phyloP scores from a whole-genome alignment of 257 asterid genomes.

The Primulina eburnea region DNA sequence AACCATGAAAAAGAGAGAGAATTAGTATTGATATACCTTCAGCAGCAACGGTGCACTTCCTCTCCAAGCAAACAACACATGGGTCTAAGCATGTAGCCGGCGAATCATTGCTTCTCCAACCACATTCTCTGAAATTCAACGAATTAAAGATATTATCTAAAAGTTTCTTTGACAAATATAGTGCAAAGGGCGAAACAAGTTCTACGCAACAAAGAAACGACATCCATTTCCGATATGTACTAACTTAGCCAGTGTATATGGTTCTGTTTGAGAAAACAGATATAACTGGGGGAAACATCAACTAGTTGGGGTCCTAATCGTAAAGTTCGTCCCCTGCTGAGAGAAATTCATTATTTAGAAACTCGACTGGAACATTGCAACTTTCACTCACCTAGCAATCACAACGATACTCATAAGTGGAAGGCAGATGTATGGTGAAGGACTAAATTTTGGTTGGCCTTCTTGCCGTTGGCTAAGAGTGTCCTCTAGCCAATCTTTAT shows the following conservation, averaged over 20 bases:
- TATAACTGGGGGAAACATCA: neutral
- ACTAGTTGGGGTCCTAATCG: neutral
- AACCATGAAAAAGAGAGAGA: neutral
- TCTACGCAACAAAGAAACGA: neutral
- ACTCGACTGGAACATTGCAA: neutral
- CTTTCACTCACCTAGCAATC: conserved; percentile 64
- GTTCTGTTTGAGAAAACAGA: neutral
- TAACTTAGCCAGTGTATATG: neutral
- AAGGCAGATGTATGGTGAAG: conserved; percentile 68
- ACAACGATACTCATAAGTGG: conserved; percentile 79
- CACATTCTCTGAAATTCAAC: conserved; percentile 55
- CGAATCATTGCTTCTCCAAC: conserved; percentile 61
- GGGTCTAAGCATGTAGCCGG: conserved; percentile 58
- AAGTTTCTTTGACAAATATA: neutral
- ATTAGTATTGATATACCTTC: conserved; percentile 48
- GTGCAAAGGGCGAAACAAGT: neutral
- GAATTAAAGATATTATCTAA: conserved; percentile 7
- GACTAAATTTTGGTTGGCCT: conserved; percentile 41
- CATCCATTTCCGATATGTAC: neutral
- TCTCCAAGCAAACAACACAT: conserved; percentile 86
- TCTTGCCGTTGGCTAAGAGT: conserved; percentile 49
- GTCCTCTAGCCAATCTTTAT: conserved; percentile 71
- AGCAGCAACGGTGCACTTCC: conserved; percentile 84
- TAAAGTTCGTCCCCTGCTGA: neutral
- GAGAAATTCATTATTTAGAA: neutral